A percentile compares a stretch with the other conserved stretches of the same genome.
phyloP scores from a whole-genome alignment of 2,329 filamentous ascomycete species.

The Fusarium oxysporum region DNA sequence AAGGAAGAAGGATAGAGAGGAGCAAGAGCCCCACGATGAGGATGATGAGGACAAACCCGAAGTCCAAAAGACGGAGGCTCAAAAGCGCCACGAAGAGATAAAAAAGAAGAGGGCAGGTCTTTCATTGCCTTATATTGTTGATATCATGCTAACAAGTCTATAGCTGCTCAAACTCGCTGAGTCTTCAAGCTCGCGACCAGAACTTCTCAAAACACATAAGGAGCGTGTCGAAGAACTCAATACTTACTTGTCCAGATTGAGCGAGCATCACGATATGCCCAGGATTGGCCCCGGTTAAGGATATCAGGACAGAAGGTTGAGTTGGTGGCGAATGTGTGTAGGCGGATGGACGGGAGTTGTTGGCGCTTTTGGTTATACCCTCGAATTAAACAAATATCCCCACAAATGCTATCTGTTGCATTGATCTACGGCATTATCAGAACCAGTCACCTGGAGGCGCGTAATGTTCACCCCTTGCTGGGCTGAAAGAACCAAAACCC shows the following conservation, averaged over 20 bases:
- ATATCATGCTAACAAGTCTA: constrained; percentile 13
- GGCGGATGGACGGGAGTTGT: constrained; percentile 35
- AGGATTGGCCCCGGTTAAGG: constrained; percentile 71
- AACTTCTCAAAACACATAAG: constrained; percentile 96
- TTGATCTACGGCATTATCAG: background rate
- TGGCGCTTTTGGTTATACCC: constrained; percentile 44
- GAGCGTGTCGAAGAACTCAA: constrained; percentile 96
- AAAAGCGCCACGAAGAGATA: constrained; percentile 83
- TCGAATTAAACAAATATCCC: constrained; percentile 9
- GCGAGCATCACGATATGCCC: constrained; percentile 97
- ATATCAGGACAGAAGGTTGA: background rate
- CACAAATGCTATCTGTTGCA: background rate
- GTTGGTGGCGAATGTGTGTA: background rate
- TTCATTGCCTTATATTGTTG: background rate
- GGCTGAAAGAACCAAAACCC: background rate
- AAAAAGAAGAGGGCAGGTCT: constrained; percentile 78
- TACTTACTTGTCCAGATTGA: constrained; percentile 88
- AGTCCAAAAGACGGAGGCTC: constrained; percentile 81
- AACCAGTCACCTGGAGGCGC: background rate
- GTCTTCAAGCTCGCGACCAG: constrained; percentile 66
- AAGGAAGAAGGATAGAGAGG: constrained; percentile 45
- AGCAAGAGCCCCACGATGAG: constrained; percentile 48
- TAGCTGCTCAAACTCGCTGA: constrained; percentile 85
- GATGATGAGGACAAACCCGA: constrained; percentile 46
- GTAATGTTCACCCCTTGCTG: no score